Conservation (phyloP, 2,329 filamentous ascomycete genomes). For the Nemania abortiva region DNA sequence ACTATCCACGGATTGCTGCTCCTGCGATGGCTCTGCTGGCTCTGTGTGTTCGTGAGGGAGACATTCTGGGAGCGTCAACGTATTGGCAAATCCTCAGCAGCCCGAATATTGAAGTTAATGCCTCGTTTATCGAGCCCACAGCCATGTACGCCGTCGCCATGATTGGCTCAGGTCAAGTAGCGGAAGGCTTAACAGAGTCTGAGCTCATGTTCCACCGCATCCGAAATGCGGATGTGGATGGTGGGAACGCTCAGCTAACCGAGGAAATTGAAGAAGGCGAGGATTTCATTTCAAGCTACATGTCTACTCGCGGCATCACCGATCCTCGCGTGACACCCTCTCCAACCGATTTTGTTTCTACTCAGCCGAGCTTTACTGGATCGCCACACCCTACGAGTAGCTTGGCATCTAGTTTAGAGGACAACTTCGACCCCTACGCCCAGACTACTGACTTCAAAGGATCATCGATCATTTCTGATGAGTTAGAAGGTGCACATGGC, state of each 20-base stretch:
- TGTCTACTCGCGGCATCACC: constrained; percentile 66
- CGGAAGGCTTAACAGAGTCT: constrained; percentile 82
- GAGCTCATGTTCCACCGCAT: constrained; percentile 91
- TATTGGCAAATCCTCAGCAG: constrained; percentile 83
- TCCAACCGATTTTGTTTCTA: constrained; percentile 54
- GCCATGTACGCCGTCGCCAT: constrained; percentile 92
- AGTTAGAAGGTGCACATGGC: constrained; percentile 83
- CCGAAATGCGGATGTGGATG: constrained; percentile 69
- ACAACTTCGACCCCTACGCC: constrained; percentile 91
- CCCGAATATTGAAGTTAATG: constrained; percentile 69
- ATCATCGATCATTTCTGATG: constrained; percentile 88
- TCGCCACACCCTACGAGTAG: constrained; percentile 67
- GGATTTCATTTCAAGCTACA: constrained; percentile 73
- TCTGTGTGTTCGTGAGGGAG: constrained; percentile 84
- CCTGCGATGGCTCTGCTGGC: constrained; percentile 86
- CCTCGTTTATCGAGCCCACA: constrained; percentile 84
- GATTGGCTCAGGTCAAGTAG: constrained; percentile 84
- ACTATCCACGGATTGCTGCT: constrained; percentile 62
- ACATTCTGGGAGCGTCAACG: constrained; percentile 79
- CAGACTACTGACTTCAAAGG: constrained; percentile 93
- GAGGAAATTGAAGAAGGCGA: constrained; percentile 91
- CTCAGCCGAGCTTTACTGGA: constrained; percentile 62
- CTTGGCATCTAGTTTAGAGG: constrained; percentile 75
- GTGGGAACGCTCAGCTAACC: constrained; percentile 67
- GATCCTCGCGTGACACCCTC: constrained; percentile 68